Base-by-base conservation (phyloP, 176 grass and related monocot genomes). In the Carex pumila region DNA sequence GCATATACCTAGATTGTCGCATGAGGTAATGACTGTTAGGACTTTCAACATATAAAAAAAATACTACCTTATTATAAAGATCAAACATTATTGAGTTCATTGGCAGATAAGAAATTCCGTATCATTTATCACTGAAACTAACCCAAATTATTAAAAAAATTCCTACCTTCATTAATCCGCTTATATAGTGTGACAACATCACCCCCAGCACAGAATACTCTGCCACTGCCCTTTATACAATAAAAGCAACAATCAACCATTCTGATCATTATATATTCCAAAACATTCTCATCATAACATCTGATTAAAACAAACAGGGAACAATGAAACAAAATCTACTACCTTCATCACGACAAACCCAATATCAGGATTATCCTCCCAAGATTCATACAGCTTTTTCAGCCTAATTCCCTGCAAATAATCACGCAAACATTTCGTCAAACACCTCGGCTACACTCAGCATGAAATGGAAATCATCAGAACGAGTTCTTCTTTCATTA, bases 291-390 rank as follows among this genome's bases (percentile, higher is more conserved):
- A 64, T 66, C 12, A 56, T 17, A 61, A 53, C 29, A 54, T 73
- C n/a, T 45, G 32, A 75, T 15, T 9, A 54, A 75, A 75, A 75
- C 47, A 54, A 74, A 74, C 64, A 69, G 50, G 2, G 29, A 31
- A 54, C 17, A 31, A 81, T 80, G 60, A 86, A 34, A 77, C 68
- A 73, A 81, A 82, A 82, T 75, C 85, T 91, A 95, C 69, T 91
- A 99, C 96, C 91, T 95, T 99, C 91, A 99, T 93, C 85, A 95
- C 90, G n/a, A 95, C 89, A 72, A 99, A 99, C 43, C 93, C 93
- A 84, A 99, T 89, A 73, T 99, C 91, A 49, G 92, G 86, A 71
- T 90, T 93, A 86, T 98, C 91, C 66, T 98, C 95, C 95, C 95
- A 98, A 37, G 92, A 95, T 61, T 90, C 85, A 74, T 99, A 99